Evolutionary conservation across 2,329 filamentous ascomycete species (phyloP), one percentile per base, ranked within the genome.

Genomic region (Fusarium goolgardi): DNA sequence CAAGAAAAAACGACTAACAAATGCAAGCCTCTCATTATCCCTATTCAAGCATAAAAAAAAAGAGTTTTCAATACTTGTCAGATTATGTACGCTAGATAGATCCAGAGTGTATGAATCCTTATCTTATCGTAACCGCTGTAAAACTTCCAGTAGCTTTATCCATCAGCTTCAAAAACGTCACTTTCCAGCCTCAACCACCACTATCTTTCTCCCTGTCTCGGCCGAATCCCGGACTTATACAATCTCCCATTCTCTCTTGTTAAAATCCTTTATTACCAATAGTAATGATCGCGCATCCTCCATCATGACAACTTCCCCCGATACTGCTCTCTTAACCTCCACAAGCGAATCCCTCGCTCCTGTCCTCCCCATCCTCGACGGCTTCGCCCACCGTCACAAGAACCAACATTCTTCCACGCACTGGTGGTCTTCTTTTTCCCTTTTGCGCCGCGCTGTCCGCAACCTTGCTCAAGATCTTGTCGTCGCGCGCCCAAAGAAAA

Each of bases 351-450:
- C 75, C 27, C 79, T 87, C 43, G 59, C 72, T 4, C 76, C 81
- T 3, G 74, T 84, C 29, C 71, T 81, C 29, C 77, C 85, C 50
- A 80, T 94, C 46, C 87, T 97, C 44, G 84, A 90, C 73, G 86
- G 91, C 69, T 87, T 96, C 73, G 87, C 90, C 78, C 89, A 93
- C 76, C 92, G 94, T 73, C 96, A 97, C 82, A 90, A 90, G 75
- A 98, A 97, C 81, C 95, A 98, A 81, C 95, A 98, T 78, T 89
- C 89, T 56, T 84, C 86, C 65, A 86, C 90, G 31, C 87, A 88
- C 75, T 99, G 95, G 95, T 98, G 92, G 88, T 76, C 81, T 18
- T 87, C 88, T 72, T 88, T 97, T 64, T 85, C 85, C 54, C 85
- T 90, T 67, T 84, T 97, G 68, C 88, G 92, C 35, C 90, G 92